phyloP scores from a whole-genome alignment of 305 asterid genomes.

The Fraxinus platypoda region DNA sequence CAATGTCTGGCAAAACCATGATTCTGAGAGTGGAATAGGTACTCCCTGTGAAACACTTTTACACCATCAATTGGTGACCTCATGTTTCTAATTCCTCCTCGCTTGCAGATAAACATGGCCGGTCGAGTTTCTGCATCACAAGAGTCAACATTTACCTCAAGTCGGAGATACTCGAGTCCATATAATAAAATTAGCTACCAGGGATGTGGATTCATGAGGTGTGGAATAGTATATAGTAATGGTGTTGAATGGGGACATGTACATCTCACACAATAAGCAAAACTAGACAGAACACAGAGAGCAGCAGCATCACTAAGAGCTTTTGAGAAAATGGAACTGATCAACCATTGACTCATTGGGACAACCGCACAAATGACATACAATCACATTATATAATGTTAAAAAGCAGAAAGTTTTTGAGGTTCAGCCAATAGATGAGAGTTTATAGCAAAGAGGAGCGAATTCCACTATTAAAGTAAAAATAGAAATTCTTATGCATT shows the following conservation, averaged over 20 bases:
- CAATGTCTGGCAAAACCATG: not conserved
- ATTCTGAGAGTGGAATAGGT: not conserved
- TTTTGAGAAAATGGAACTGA: not conserved
- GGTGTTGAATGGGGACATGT: not conserved
- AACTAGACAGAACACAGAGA: not conserved
- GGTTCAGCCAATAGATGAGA: not conserved
- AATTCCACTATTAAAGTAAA: not conserved
- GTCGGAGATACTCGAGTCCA: not conserved
- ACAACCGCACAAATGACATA: not conserved
- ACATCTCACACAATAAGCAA: not conserved
- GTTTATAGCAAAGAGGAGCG: not conserved
- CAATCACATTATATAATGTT: not conserved
- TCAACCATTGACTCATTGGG: not conserved
- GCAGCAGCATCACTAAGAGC: not conserved
- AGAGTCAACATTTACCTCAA: not conserved
- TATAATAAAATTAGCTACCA: not conserved
- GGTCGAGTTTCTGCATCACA: constrained; percentile 44
- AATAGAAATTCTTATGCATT: not conserved
- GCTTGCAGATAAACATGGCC: not conserved
- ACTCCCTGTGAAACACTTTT: not conserved
- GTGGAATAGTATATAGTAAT: not conserved
- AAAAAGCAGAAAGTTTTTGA: not conserved
- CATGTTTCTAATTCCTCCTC: constrained; percentile 24
- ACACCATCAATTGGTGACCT: not conserved
- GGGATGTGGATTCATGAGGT: not conserved